Base-by-base conservation (phyloP, 306 rosid species). In the Cucurbita argyrosperma region DNA sequence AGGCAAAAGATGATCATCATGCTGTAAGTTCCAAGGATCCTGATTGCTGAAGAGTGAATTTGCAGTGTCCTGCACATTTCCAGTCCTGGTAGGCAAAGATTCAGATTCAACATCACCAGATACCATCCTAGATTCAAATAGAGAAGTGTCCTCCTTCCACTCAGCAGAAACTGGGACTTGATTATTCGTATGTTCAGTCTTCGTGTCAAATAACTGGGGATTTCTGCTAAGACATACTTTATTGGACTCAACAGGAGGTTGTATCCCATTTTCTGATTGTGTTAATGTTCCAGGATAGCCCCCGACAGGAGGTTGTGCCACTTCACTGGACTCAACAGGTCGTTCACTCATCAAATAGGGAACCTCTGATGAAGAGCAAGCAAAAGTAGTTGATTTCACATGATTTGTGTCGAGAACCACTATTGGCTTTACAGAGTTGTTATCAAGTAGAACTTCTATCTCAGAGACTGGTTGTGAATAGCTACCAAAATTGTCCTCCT, bases 41-140 rank as follows among this genome's bases (percentile, higher is more conserved):
- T 90, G 92, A 78, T 88, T 75, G 79, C 96, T 88, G 79, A 93
- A 88, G 55, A 93, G 88, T 78, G 96, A 93, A 82, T 87, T 86
- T 14, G 92, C 76, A 39, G 86, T 80, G 60, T 88, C 92, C 66
- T 76, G 91, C 70, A 82, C 71, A 72, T 87, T 87, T 72, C 83
- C 85, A 80, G 74, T 37, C 74, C 80, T 78, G 47, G 68, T 74
- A 60, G 95, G 64, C 43, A 80, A 72, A 76, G 88, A 77, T 10
- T 76, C 8, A 23, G 85, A 78, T 74, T 79, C 83, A 30, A 11
- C 77, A 79, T 50, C 59, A 46, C 72, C 64, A 46, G 73, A 53
- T 50, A 65, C 76, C 57, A 76, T 69, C 61, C 75, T 81, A 42
- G 81, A 26, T 43, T 53, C 84, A 12, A 65, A 56, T 38, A 45